Evolutionary conservation across 257 asterid genomes (phyloP).

Genomic region (Verbascum thapsus): DNA sequence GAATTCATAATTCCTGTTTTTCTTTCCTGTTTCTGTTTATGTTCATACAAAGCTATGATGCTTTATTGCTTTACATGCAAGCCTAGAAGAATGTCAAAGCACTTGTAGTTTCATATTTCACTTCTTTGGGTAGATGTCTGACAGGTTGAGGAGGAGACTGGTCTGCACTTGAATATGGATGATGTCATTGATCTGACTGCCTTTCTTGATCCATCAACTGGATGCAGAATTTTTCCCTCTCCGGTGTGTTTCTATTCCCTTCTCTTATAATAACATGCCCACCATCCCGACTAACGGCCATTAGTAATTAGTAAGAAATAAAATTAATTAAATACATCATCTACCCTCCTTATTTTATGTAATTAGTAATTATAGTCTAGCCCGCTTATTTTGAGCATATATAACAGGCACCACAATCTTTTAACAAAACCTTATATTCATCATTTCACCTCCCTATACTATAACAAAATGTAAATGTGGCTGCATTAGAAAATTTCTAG

Average conservation of each 20-base stretch:
- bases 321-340: no score
- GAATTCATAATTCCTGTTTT: background rate
- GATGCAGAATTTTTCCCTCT: slow-evolving; percentile 71
- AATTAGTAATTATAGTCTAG: no score
- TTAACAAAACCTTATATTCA: no score
- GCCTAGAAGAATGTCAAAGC: slow-evolving; percentile 1
- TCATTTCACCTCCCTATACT: no score
- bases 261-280: no score
- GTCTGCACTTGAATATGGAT: slow-evolving; percentile 61
- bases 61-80: slow-evolving; percentile 1
- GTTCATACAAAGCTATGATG: background rate
- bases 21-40: background rate
- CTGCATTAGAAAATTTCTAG: background rate
- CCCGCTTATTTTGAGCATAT: no score
- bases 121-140: slow-evolving; percentile 24
- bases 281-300: no score
- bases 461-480: background rate
- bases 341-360: no score
- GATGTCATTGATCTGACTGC: slow-evolving; percentile 84
- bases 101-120: slow-evolving; percentile 11
- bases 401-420: no score
- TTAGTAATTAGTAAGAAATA: no score
- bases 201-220: slow-evolving; percentile 73
- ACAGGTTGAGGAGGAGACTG: slow-evolving; percentile 96
- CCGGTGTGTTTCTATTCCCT: slow-evolving; percentile 55